Evolutionary conservation across 257 asterid species (phyloP), one percentile per base, ranked within the genome.

Genomic region (Verbena officinalis): DNA sequence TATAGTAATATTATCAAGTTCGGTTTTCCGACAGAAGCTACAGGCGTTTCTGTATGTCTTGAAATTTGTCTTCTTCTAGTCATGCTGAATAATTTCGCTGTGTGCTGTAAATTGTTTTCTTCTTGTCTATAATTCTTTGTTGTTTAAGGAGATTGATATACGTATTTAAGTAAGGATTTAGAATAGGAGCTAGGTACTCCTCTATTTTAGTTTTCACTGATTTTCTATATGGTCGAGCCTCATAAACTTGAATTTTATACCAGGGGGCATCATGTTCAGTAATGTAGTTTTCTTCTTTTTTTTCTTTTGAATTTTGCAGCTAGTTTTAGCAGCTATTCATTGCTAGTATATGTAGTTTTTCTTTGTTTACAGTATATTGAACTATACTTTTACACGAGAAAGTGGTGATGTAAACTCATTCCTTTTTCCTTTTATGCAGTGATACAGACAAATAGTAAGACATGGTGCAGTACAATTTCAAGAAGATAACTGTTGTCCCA

Each of bases 391-490:
- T 53, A 6, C 59, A 53, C 1, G 12, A 27, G 40, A 21, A 30
- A 24, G 9, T 4, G 23, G 11, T 46, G 9, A 9, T 52, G 33
- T 2, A 27, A 27, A 27, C 33, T 44, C 2, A 9, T 24, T 17
- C 36, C 5, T 51, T 22, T 21, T 3, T 39, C n/a, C 22, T 31
- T 10, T 1, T 14, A 0, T 50, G 36, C 40, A 23, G 50, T 23
- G 42, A 52, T 40, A 36, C 11, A 64, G 27, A 39, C 20, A 44
- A 64, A 56, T 55, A 15, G 7, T 68, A 69, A 76, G 66, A 62
- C 39, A 94, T 94, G 99, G 99, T 94, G 85, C 95, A 88, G 75
- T 94, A 94, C 83, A 90, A 88, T 65, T 94, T 90, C 80, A 94
- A 94, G 73, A 90, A 81, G 91, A 94, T 94, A 15, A 94, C 99